Percentiles rank a stretch among this genome's conserved stretches.
phyloP scores from a whole-genome alignment of 2,329 filamentous ascomycete genomes.

The Cercospora berteroae region DNA sequence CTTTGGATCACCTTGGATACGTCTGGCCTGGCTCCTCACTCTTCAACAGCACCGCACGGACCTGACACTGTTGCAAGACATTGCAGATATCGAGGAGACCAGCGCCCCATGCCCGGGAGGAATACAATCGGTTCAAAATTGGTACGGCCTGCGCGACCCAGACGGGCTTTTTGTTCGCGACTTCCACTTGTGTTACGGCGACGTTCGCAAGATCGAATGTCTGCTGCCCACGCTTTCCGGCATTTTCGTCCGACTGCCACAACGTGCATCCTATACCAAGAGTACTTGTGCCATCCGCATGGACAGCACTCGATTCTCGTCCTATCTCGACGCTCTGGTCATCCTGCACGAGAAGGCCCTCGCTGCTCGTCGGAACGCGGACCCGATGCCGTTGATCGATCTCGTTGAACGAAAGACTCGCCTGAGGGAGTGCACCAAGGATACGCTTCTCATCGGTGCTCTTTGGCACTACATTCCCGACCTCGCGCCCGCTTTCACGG shows the following conservation, averaged over 20 bases:
- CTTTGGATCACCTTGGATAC: constrained; percentile 78
- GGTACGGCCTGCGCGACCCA: constrained; percentile 74
- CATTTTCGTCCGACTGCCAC: constrained; percentile 56
- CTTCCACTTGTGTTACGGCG: constrained; percentile 74
- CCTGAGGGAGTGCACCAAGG: constrained; percentile 63
- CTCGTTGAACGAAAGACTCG: constrained; percentile 59
- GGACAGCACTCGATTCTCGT: constrained; percentile 55
- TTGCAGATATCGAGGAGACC: constrained; percentile 62
- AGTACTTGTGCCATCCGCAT: constrained; percentile 70
- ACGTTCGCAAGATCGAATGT: constrained; percentile 68
- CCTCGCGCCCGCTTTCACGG: constrained; percentile 67
- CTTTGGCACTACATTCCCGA: constrained; percentile 74
- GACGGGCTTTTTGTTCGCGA: constrained; percentile 64
- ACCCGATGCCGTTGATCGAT: constrained; percentile 62
- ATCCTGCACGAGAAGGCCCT: constrained; percentile 50
- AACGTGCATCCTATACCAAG: constrained; percentile 48
- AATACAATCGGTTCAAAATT: constrained; percentile 58
- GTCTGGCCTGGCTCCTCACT: constrained; percentile 79
- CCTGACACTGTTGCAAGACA: constrained; percentile 65
- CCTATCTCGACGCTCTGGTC: constrained; percentile 58
- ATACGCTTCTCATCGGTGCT: constrained; percentile 60
- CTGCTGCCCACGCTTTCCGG: constrained; percentile 71
- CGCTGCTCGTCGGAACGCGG: constrained; percentile 42
- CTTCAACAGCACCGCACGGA: constrained; percentile 66
- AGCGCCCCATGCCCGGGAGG: constrained; percentile 59